Base-by-base conservation (phyloP, 2,329 filamentous ascomycete genomes). In the Colletotrichum spinosum region DNA sequence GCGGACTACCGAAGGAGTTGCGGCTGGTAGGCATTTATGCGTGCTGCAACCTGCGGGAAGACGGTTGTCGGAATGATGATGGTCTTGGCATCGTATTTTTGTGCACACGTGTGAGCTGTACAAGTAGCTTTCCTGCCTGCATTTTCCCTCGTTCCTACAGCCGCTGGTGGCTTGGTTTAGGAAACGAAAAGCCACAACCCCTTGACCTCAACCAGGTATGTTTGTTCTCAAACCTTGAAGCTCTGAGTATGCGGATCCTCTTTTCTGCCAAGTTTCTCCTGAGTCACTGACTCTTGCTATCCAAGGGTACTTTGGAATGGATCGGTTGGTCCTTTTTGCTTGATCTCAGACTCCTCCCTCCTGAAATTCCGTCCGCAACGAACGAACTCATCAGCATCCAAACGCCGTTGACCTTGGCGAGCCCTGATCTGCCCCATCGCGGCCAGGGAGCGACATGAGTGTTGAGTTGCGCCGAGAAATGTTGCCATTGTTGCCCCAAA, bases 381-480 rank as follows among this genome's bases (percentile, higher is more conserved):
- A 25, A 25, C 25, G 25, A 5, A 25, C 44, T 46, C 44, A 9
- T 46, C 44, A 46, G 17, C 25, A 25, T 25, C 25, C 25, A 25
- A 25, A 25, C 15, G 12, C 13, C 44, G 44, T 12, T 46, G 13
- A n/a, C 15, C 44, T 8, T 41, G 9, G 38, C 38, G 38, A 41
- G 9, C 46, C 37, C 38, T 15, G 44, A 25, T 33, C 17, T 12
- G 41, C 61, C 39, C 41, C 33, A 38, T 33, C 51, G 33, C 10
- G 35, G 25, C 49, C 51, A 50, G 60, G 55, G 48, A 55, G 42
- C 45, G 65, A 65, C 51, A 67, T 65, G 65, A 55, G 33, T 53
- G 41, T 42, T 56, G 38, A 56, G 46, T 53, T 66, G 51, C 44
- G 39, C 49, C 61, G 50, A 62, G 67, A 38, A 42, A 67, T 68